A percentile compares a stretch with the other conserved stretches of the same genome.
Conservation (phyloP, 345 rosid species). For the Citropsis articulata region DNA sequence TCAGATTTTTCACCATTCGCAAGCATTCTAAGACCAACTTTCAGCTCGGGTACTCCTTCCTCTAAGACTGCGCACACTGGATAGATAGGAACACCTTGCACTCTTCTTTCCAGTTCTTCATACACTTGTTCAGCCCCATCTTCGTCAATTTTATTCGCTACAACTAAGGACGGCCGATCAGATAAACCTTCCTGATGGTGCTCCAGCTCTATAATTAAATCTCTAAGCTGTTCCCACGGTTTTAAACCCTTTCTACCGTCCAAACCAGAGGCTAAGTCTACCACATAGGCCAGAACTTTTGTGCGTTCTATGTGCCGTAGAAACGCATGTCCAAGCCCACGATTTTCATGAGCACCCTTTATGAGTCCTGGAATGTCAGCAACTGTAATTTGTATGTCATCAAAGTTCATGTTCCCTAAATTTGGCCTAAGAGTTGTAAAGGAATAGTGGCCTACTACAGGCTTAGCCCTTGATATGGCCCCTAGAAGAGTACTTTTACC, state of each 20-base stretch:
- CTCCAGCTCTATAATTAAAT: constrained; percentile 78
- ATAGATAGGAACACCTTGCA: constrained; percentile 55
- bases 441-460: constrained; percentile 78
- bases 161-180: constrained; percentile 61
- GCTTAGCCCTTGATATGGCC: constrained; percentile 80
- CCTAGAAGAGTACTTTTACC: constrained; percentile 95
- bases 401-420: constrained; percentile 74
- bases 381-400: constrained; percentile 79
- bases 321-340: constrained; percentile 91
- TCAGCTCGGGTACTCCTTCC: constrained; percentile 79
- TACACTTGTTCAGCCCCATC: constrained; percentile 57
- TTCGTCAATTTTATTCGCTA: constrained; percentile 91
- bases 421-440: constrained; percentile 91
- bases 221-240: constrained; percentile 85
- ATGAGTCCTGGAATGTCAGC: constrained; percentile 97
- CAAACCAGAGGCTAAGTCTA: constrained; percentile 76
- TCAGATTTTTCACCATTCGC: constrained; percentile 40
- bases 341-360: constrained; percentile 79
- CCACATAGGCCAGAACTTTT: constrained; percentile 83
- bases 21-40: constrained; percentile 73
- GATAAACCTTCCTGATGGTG: constrained; percentile 82
- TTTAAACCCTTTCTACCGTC: constrained; percentile 67
- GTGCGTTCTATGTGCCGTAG: constrained; percentile 93
- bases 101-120: constrained; percentile 63
- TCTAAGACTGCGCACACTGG: constrained; percentile 79